Base-by-base conservation (phyloP, 2,329 filamentous ascomycete genomes). In the Cytospora piceae region DNA sequence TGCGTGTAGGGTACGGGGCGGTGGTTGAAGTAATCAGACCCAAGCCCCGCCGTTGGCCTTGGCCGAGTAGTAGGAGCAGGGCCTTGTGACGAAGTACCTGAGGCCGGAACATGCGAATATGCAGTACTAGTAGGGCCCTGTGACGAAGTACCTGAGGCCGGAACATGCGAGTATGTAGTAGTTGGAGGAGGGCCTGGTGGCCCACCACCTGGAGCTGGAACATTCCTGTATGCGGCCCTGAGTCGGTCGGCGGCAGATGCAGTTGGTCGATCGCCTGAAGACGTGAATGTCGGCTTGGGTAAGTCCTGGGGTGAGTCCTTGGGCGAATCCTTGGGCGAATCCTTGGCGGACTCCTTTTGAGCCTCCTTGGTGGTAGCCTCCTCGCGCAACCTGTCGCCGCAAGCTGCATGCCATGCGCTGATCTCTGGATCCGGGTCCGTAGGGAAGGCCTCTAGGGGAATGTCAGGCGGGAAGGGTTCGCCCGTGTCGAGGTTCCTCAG, bases 321-420 rank as follows among this genome's bases (percentile, higher is more conserved):
- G 5, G 76, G 76, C 14, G 78, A 77, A 2, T 37, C 34, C 34
- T 37, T 46, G 20, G 39, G 17, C 7, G n/a, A 70, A 67, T 42
- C 72, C 59, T 76, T 74, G 6, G 76, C 75, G 51, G n/a, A 4
- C 39, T 42, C 39, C 39, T 42, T 42, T 2, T 14, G 77, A 75
- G 39, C 8, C n/a, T 49, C 46, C 57, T 76, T 74, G 6, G 76
- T 75, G 12, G 78, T 77, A 2, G 82, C 81, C 70, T 94, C 89
- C 64, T 85, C 81, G 68, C 88, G 86, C 58, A 97, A 78, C 70
- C 86, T 87, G 66, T 89, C 83, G 42, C 88, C 90, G 64, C 96
- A 94, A 2, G 83, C 82, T 70, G 91, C 87, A 74, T 98, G 93
- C 94, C 95, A 99, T 66, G 84, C 81, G 63, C 93, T 87, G 78